Base-by-base conservation (phyloP, 2,329 filamentous ascomycete genomes). In the Magnaporthiopsis rhizophila region DNA sequence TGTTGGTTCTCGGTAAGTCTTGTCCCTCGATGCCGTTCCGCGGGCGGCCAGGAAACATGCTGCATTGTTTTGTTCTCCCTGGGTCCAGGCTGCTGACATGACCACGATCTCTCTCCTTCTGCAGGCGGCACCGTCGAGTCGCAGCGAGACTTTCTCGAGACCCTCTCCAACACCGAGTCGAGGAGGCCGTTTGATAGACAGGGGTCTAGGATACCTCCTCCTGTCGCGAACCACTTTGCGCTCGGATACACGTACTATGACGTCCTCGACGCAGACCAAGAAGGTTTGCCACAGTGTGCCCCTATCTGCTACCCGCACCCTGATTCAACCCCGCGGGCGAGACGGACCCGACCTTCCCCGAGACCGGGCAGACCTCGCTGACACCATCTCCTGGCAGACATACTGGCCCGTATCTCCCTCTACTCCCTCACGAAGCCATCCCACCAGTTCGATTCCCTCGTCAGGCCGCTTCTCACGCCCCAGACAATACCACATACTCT, bases 171-270 rank as follows among this genome's bases (percentile, higher is more conserved):
- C 69, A 79, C 79, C 67, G 85, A 87, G 64, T 76, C 79, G 64
- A 79, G 80, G 71, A 79, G 81, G 69, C 80, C 76, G 68, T 77
- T 80, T 69, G 86, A 83, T 75, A 82, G 79, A 71, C 82, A 82
- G 73, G 81, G 72, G 71, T 80, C 73, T 69, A 88, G 85, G 74
- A 83, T 84, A 66, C 89, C 91, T 2, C 91, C 91, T 2, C 91
- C 92, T 28, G 85, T 97, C 72, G 93, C 93, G 64, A 97, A 97
- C 73, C 90, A 89, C 73, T 97, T 96, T 76, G 93, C 93, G 13
- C 79, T 97, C 66, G 93, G 93, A 62, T 97, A 97, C 75, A 97
- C 93, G 64, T 97, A 97, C 77, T 92, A 96, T 74, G 92, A 97
- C 77, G 92, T 97, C 53, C 82, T 97, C 53, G 93, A 97, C 76